Percentiles rank a stretch among this genome's conserved stretches.
Conservation (phyloP, 352 stramenopile species). For the Peronospora farinosa region DNA sequence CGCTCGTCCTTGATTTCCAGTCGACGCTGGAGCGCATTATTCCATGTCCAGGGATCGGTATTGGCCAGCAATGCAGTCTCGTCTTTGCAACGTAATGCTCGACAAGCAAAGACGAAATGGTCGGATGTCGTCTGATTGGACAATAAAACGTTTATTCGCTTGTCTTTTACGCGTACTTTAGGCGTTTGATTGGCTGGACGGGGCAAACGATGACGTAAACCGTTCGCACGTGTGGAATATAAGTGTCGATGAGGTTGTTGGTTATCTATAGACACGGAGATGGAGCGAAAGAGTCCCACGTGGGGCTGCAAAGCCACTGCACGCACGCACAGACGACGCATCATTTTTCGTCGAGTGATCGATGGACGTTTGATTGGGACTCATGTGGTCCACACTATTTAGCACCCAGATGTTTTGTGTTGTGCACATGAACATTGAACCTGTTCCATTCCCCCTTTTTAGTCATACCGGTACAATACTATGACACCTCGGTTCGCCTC, state of each 20-base stretch:
- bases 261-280: neutral
- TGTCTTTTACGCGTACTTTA: slow-evolving; percentile 25
- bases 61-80: slow-evolving; percentile 37
- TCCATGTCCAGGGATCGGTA: slow-evolving; percentile 53
- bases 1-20: slow-evolving; percentile 39
- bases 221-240: neutral
- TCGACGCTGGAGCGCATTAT: slow-evolving; percentile 49
- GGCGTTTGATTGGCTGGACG: slow-evolving; percentile 7
- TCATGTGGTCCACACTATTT: too few relatives aligned
- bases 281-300: neutral
- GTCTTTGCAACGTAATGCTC: slow-evolving; percentile 32
- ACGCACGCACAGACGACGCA: slow-evolving; percentile 19
- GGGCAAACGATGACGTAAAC: neutral
- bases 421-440: too few relatives aligned
- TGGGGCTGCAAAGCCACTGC: slow-evolving; percentile 5
- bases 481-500: slow-evolving; percentile 51
- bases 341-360: slow-evolving; percentile 5
- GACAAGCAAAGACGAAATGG: slow-evolving; percentile 33
- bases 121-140: slow-evolving; percentile 22
- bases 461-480: neutral
- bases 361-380: too few relatives aligned
- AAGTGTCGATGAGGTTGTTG: neutral
- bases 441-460: neutral
- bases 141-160: slow-evolving; percentile 35
- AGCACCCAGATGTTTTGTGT: too few relatives aligned